Percentiles rank a stretch among this genome's conserved stretches.
These are phyloP conservation scores for Oidiodendron maius DNA, from an alignment of 495 filamentous ascomycete species.

Conservation along the genomic window DNA sequence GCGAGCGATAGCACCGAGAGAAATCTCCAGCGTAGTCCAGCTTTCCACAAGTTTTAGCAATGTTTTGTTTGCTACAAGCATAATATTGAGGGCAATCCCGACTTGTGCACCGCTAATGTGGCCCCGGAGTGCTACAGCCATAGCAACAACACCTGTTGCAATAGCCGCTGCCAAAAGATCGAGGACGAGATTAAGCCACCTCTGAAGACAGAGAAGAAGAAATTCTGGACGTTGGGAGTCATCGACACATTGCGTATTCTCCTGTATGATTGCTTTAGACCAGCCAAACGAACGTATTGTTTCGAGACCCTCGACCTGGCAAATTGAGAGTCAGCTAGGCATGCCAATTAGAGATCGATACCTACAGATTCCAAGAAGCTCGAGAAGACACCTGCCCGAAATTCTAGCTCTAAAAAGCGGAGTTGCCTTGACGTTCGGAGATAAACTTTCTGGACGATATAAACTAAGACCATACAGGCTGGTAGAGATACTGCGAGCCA, in stretches of 20 bases:
- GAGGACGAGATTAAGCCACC: constrained; percentile 44
- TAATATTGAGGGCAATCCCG: constrained; percentile 44
- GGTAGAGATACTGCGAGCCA: constrained; percentile 21
- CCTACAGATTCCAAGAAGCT: constrained; percentile 42
- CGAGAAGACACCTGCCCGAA: constrained; percentile 30
- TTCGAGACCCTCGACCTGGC: constrained; percentile 30
- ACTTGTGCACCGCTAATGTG: constrained; percentile 40
- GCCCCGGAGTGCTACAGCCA: constrained; percentile 28
- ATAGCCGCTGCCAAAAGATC: constrained; percentile 38
- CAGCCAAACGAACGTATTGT: constrained; percentile 49
- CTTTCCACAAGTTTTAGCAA: constrained; percentile 21
- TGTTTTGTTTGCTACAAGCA: constrained; percentile 23
- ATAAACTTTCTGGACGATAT: constrained; percentile 51
- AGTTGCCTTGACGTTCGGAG: constrained; percentile 55
- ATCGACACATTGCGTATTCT: constrained; percentile 48
- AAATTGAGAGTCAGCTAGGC: not conserved
- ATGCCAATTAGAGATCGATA: constrained; percentile 5
- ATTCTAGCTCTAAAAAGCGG: constrained; percentile 48
- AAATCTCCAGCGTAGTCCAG: constrained; percentile 32
- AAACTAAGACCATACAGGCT: constrained; percentile 29
- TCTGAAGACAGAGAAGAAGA: constrained; percentile 45
- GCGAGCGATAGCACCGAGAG: constrained; percentile 31
- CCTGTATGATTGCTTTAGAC: constrained; percentile 34
- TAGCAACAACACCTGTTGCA: constrained; percentile 32
- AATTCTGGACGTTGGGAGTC: constrained; percentile 41